phyloP scores from a whole-genome alignment of 306 rosid species.

The Fragaria vesca region DNA sequence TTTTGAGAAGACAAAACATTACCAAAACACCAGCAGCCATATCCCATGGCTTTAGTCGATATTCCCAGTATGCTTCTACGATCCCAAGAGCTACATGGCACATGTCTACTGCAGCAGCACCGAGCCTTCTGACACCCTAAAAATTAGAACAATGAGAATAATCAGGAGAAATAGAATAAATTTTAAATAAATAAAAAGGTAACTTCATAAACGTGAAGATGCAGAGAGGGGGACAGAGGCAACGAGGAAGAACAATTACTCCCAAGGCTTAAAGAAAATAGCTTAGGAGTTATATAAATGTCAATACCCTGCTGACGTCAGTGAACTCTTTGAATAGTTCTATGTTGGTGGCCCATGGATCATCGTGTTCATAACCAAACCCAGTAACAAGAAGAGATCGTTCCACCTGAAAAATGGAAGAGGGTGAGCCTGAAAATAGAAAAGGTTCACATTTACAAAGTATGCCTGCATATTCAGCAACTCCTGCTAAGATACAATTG shows the following conservation, averaged over 20 bases:
- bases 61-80: constrained; percentile 97
- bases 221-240: neutral
- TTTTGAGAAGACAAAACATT: constrained; percentile 26
- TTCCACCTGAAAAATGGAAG: constrained; percentile 58
- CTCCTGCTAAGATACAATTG: neutral
- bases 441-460: constrained; percentile 2
- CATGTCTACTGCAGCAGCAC: constrained; percentile 99
- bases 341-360: constrained; percentile 87
- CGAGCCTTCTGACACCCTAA: constrained; percentile 97
- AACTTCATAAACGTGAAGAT: neutral
- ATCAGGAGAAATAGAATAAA: neutral
- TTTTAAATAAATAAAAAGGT: neutral
- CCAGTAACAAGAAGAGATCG: constrained; percentile 91
- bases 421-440: constrained; percentile 11
- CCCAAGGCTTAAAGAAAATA: neutral
- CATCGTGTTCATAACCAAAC: constrained; percentile 95
- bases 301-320: constrained; percentile 88
- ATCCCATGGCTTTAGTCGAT: constrained; percentile 99
- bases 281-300: constrained; percentile 13
- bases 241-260: constrained; percentile 2
- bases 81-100: constrained; percentile 95
- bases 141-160: constrained; percentile 9
- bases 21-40: constrained; percentile 99
- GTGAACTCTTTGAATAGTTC: constrained; percentile 87
- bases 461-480: neutral